phyloP scores from a whole-genome alignment of 805 yeast genomes.

The Wickerhamiella azymoides region DNA sequence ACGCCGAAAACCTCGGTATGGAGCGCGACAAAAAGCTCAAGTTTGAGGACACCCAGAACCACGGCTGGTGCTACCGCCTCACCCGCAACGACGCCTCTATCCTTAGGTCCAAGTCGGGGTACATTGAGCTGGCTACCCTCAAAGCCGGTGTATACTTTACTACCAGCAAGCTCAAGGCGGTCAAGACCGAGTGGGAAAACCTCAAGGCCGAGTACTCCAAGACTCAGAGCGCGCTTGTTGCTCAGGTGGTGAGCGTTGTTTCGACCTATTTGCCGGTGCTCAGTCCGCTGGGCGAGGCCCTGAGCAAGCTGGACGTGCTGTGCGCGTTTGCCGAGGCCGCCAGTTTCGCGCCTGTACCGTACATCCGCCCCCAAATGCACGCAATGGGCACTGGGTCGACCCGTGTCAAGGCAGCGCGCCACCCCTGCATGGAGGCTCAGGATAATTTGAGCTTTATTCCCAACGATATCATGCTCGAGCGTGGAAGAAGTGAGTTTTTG shows the following conservation, averaged over 20 bases:
- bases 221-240: slow-evolving; percentile 66
- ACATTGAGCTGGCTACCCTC: slow-evolving; percentile 73
- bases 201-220: slow-evolving; percentile 53
- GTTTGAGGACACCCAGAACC: slow-evolving; percentile 71
- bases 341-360: slow-evolving; percentile 70
- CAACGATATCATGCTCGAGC: slow-evolving; percentile 63
- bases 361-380: slow-evolving; percentile 58
- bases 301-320: slow-evolving; percentile 73
- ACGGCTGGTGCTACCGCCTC: slow-evolving; percentile 90
- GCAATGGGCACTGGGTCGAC: slow-evolving; percentile 34
- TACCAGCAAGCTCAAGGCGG: slow-evolving; percentile 45
- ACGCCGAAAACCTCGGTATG: slow-evolving; percentile 52
- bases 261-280: slow-evolving; percentile 70
- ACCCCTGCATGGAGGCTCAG: slow-evolving; percentile 88
- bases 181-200: slow-evolving; percentile 44
- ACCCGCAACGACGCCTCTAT: slow-evolving; percentile 79
- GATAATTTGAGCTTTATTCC: slow-evolving; percentile 84
- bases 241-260: slow-evolving; percentile 69
- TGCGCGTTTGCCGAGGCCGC: slow-evolving; percentile 74
- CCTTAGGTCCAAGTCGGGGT: slow-evolving; percentile 47
- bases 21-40: slow-evolving; percentile 83
- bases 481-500: slow-evolving; percentile 48
- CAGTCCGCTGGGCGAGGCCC: slow-evolving; percentile 45
- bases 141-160: slow-evolving; percentile 94
- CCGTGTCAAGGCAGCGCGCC: slow-evolving; percentile 63